These are phyloP conservation scores for Beauveria australis DNA, from an alignment of 2,329 filamentous ascomycete species.

Conservation along the genomic window DNA sequence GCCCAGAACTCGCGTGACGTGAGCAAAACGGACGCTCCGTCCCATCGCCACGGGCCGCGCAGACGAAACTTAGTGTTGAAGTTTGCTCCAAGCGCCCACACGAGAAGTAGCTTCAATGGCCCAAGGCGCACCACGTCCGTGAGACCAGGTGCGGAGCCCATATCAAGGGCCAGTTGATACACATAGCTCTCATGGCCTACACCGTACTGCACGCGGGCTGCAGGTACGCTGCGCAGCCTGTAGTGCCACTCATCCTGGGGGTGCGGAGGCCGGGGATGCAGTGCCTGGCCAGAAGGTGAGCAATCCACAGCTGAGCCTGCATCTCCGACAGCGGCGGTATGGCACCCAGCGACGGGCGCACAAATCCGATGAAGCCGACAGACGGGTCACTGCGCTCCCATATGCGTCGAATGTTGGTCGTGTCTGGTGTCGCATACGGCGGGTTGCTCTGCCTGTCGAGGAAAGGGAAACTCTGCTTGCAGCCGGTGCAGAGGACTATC, in stretches of 20 bases:
- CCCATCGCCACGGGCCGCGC: not conserved
- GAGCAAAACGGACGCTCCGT: not conserved
- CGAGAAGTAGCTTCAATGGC: not conserved
- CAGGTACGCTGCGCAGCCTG: not conserved
- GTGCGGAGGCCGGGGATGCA: conserved; percentile 16
- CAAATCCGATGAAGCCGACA: conserved; percentile 37
- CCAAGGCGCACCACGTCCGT: not conserved
- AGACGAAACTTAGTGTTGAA: not conserved
- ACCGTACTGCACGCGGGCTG: not conserved
- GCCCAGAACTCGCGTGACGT: not conserved
- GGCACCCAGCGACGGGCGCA: conserved; percentile 34
- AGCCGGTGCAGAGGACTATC: conserved; percentile 36
- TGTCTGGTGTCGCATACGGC: conserved; percentile 33
- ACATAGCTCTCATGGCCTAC: not conserved
- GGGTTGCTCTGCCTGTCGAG: conserved; percentile 16
- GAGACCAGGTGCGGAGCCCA: not conserved
- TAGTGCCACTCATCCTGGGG: not conserved
- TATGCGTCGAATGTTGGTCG: conserved; percentile 41
- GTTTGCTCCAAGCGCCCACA: not conserved
- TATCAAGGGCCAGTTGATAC: not conserved
- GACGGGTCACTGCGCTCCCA: conserved; percentile 32
- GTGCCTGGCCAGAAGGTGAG: conserved; percentile 23
- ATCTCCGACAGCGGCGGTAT: conserved; percentile 38
- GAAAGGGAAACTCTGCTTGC: conserved; percentile 33
- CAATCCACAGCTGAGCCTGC: conserved; percentile 36